These are phyloP conservation scores for Saccharomyces hybrid DNA, from an alignment of 1,139 yeast genomes.

Conservation along the genomic window DNA sequence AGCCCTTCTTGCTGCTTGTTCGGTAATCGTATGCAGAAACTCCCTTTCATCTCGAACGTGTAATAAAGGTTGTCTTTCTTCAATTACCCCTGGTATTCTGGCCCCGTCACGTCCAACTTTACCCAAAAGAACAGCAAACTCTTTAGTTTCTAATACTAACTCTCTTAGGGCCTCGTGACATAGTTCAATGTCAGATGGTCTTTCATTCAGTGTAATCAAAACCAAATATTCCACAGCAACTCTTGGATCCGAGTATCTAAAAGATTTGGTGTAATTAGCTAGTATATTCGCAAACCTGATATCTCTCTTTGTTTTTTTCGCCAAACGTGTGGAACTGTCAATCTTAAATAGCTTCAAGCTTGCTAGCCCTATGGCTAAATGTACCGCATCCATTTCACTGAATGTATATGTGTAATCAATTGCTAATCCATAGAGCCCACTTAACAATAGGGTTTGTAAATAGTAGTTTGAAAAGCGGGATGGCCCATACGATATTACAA, in stretches of 20 bases:
- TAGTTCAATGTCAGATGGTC: slow-evolving; percentile 43
- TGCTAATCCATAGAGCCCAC: slow-evolving; percentile 80
- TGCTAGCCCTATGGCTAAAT: slow-evolving; percentile 74
- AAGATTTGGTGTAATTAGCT: slow-evolving; percentile 70
- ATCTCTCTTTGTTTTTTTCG: background rate
- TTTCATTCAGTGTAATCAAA: slow-evolving; percentile 52
- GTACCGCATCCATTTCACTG: slow-evolving; percentile 86
- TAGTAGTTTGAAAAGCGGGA: slow-evolving; percentile 66
- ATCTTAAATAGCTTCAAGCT: slow-evolving; percentile 67
- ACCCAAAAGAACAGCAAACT: slow-evolving; percentile 74
- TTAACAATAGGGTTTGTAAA: slow-evolving; percentile 63
- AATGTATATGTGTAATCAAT: slow-evolving; percentile 59
- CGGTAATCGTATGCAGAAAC: slow-evolving; percentile 63
- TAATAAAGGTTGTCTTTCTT: slow-evolving; percentile 65
- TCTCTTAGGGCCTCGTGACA: slow-evolving; percentile 81
- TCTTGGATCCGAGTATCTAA: slow-evolving; percentile 79
- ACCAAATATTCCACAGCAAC: slow-evolving; percentile 85
- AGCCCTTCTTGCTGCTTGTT: slow-evolving; percentile 77
- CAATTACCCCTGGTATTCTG: slow-evolving; percentile 78
- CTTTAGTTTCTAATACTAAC: slow-evolving; percentile 78
- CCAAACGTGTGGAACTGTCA: slow-evolving; percentile 18
- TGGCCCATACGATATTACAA: slow-evolving; percentile 65
- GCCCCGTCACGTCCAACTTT: slow-evolving; percentile 70
- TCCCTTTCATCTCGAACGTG: slow-evolving; percentile 47
- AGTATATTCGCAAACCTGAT: slow-evolving; percentile 42